Evolutionary conservation across 352 stramenopile genomes (phyloP).

Genomic region (Pythium aphanidermatum): DNA sequence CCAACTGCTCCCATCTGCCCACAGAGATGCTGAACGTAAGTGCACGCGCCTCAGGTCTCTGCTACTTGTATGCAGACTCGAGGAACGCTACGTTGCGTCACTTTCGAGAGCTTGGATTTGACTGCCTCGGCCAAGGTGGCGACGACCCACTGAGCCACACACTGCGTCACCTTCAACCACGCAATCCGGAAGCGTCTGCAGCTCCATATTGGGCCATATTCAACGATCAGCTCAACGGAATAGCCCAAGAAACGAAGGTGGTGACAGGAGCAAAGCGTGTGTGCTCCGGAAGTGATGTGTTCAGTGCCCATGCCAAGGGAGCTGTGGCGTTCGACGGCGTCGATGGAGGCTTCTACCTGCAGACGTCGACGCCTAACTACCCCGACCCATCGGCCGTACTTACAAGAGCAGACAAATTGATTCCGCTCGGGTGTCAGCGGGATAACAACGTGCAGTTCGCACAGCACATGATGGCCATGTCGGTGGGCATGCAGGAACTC

Average conservation of each 20-base stretch:
- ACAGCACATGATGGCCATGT: slow-evolving; percentile 67
- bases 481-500: slow-evolving; percentile 36
- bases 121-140: slow-evolving; percentile 70
- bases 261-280: slow-evolving; percentile 4
- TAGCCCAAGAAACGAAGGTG: slow-evolving; percentile 28
- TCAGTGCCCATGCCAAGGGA: slow-evolving; percentile 74
- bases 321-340: slow-evolving; percentile 40
- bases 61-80: slow-evolving; percentile 76
- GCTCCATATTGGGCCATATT: slow-evolving; percentile 61
- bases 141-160: slow-evolving; percentile 72
- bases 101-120: slow-evolving; percentile 64
- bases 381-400: slow-evolving; percentile 40
- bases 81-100: slow-evolving; percentile 38
- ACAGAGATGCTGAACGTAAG: slow-evolving; percentile 27
- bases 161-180: slow-evolving; percentile 36
- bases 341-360: slow-evolving; percentile 57
- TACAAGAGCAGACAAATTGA: slow-evolving; percentile 28
- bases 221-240: slow-evolving; percentile 74
- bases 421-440: slow-evolving; percentile 58
- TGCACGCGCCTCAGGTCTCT: slow-evolving; percentile 48
- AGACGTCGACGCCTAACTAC: slow-evolving; percentile 76
- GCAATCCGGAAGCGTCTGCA: not conserved
- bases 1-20: slow-evolving; percentile 44
- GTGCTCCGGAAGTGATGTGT: slow-evolving; percentile 44
- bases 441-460: slow-evolving; percentile 78